Conservation (phyloP, 441 rosid genomes). For the Syzygium malaccense region DNA sequence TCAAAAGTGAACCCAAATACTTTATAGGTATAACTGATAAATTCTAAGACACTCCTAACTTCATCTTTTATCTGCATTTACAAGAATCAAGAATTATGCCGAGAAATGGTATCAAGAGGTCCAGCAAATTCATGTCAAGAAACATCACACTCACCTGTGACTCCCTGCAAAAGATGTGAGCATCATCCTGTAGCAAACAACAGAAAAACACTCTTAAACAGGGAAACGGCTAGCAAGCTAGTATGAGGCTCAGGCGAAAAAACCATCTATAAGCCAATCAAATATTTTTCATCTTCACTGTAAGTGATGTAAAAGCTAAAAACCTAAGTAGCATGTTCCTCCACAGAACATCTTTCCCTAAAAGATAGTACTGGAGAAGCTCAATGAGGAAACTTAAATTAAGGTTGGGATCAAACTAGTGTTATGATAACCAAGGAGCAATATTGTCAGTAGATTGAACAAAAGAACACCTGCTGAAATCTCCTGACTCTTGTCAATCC, state of each 20-base stretch:
- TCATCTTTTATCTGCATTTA: conserved; percentile 74
- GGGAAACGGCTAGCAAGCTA: neutral
- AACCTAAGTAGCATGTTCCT: neutral
- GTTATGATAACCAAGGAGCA: neutral
- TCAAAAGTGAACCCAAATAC: conserved; percentile 91
- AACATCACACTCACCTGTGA: conserved; percentile 49
- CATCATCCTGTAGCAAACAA: conserved; percentile 73
- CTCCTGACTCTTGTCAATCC: conserved; percentile 98
- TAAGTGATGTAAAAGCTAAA: neutral
- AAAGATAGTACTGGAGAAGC: neutral
- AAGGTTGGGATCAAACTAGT: neutral
- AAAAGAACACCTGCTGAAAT: conserved; percentile 77
- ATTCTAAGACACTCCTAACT: conserved; percentile 79
- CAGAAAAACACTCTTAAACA: neutral
- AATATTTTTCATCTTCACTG: neutral
- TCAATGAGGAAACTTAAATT: neutral
- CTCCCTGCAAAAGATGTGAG: conserved; percentile 95
- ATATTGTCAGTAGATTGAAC: neutral
- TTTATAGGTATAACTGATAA: conserved; percentile 63
- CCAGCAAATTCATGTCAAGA: conserved; percentile 3
- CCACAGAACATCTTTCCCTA: neutral
- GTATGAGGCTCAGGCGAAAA: neutral
- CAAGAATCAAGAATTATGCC: conserved; percentile 6
- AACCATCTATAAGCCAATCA: neutral
- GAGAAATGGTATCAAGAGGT: conserved; percentile 1